Percentiles rank a stretch among this genome's conserved stretches.
These are phyloP conservation scores for Papiliotrema laurentii DNA, from an alignment of 1,284 basidiomycete species.

Conservation along the genomic window DNA sequence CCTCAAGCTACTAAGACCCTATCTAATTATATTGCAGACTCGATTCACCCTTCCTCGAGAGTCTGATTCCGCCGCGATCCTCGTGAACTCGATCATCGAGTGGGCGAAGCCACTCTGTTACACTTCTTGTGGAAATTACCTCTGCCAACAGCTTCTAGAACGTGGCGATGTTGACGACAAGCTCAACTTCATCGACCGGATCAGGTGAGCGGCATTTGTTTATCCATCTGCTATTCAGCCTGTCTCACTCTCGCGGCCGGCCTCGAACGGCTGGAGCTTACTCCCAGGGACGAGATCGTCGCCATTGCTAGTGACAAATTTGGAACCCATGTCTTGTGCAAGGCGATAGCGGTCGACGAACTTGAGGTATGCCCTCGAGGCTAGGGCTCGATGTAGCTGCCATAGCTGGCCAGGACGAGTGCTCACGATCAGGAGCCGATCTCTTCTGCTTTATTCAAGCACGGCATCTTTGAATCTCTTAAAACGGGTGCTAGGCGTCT, in stretches of 20 bases:
- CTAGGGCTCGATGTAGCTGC: background rate
- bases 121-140: constrained; percentile 43
- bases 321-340: constrained; percentile 43
- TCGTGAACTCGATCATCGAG: constrained; percentile 33
- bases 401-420: background rate
- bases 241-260: no score
- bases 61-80: constrained; percentile 3
- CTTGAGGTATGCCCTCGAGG: constrained; percentile 33
- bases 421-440: constrained; percentile 19
- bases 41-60: constrained; percentile 14
- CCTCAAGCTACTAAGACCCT: background rate
- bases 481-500: constrained; percentile 39
- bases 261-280: no score
- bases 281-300: constrained; percentile 31
- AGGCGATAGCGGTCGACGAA: constrained; percentile 36
- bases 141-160: constrained; percentile 43
- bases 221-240: background rate
- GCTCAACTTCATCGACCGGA: constrained; percentile 32
- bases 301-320: constrained; percentile 43
- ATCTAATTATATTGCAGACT: constrained; percentile 8
- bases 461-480: constrained; percentile 40
- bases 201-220: constrained; percentile 23
- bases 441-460: constrained; percentile 30
- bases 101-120: constrained; percentile 38
- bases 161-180: constrained; percentile 32